These are phyloP conservation scores for Obelidium mucronatum DNA, from an alignment of 192 early-diverging fungal species.

Conservation along the genomic window DNA sequence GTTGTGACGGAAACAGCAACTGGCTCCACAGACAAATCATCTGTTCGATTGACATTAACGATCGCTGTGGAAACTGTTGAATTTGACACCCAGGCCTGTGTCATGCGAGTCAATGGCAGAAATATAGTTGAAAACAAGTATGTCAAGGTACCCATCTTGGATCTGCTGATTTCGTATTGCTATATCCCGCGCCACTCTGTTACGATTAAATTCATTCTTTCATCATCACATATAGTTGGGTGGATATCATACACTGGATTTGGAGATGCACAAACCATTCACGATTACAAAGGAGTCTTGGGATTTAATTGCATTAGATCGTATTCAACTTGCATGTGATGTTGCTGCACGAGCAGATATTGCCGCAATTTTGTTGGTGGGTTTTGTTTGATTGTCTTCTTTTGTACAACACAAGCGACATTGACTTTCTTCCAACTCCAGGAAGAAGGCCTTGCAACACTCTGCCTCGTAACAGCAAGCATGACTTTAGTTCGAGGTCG, in stretches of 20 bases:
- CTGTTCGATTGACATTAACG: constrained; percentile 81
- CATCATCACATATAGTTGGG: constrained; percentile 74
- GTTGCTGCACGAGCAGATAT: constrained; percentile 89
- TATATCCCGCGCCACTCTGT: no score
- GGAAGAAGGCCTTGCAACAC: constrained; percentile 80
- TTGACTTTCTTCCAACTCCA: neutral
- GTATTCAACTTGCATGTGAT: constrained; percentile 90
- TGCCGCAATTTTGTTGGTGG: constrained; percentile 82
- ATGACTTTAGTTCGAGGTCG: constrained; percentile 96
- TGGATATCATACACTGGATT: constrained; percentile 92
- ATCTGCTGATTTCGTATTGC: no score
- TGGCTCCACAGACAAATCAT: constrained; percentile 85
- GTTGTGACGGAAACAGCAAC: constrained; percentile 88
- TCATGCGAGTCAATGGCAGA: constrained; percentile 87
- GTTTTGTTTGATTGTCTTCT: constrained; percentile 56
- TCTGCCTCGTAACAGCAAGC: constrained; percentile 91
- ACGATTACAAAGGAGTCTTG: constrained; percentile 89
- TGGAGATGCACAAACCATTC: constrained; percentile 65
- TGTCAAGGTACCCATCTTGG: constrained; percentile 75
- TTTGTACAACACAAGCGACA: constrained; percentile 34
- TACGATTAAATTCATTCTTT: no score
- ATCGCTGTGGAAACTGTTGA: constrained; percentile 86
- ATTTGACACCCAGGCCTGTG: constrained; percentile 87
- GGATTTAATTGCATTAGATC: constrained; percentile 92
- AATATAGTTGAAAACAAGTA: constrained; percentile 87